A percentile compares a stretch with the other conserved stretches of the same genome.
phyloP scores from a whole-genome alignment of 1,139 yeast genomes.

The Meyerozyma carpophila region DNA sequence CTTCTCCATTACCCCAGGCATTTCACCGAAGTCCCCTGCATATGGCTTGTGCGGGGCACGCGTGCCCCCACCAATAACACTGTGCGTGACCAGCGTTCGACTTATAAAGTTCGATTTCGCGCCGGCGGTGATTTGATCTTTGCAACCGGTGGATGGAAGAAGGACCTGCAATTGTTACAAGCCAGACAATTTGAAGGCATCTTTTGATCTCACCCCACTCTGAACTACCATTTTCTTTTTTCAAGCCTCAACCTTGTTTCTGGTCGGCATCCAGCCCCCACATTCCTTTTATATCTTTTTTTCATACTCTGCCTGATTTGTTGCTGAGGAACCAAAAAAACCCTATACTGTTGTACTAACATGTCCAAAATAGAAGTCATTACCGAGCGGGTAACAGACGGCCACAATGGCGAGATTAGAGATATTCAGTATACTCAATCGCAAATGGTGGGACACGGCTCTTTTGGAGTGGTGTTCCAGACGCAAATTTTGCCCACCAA shows the following conservation, averaged over 20 bases:
- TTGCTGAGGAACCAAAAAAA: neutral
- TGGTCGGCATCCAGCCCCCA: neutral
- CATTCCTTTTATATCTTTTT: conserved; percentile 4
- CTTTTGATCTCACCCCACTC: neutral
- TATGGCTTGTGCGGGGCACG: neutral
- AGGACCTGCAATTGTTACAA: neutral
- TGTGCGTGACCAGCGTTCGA: conserved; percentile 1
- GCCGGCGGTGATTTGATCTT: neutral
- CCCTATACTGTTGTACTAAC: conserved; percentile 22
- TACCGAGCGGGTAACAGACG: conserved; percentile 69
- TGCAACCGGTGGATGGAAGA: neutral
- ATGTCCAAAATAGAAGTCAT: conserved; percentile 54
- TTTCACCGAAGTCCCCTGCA: neutral
- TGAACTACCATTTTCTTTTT: neutral
- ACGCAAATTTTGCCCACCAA: conserved; percentile 73
- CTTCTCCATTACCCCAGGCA: neutral
- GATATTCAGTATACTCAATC: conserved; percentile 66
- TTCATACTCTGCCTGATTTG: neutral
- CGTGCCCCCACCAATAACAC: neutral
- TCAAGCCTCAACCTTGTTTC: neutral
- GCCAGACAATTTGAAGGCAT: neutral
- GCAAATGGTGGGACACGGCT: conserved; percentile 93
- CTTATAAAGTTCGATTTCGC: conserved; percentile 1
- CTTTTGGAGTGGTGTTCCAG: conserved; percentile 94
- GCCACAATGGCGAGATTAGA: conserved; percentile 60